A percentile compares a stretch with the other conserved stretches of the same genome.
Conservation (phyloP, 805 yeast genomes). For the Brettanomyces naardenensis region DNA sequence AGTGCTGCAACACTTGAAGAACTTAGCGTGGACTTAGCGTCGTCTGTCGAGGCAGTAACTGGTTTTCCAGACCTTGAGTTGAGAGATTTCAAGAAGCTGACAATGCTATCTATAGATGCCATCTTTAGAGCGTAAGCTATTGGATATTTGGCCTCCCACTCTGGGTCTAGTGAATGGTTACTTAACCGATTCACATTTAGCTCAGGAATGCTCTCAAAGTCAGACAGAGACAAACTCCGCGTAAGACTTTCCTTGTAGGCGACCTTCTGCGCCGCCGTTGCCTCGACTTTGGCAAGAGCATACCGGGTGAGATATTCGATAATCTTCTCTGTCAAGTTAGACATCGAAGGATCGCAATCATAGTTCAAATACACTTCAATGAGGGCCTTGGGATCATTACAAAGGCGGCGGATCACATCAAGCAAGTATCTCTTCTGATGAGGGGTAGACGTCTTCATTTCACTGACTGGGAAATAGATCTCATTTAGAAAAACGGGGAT, state of each 20-base stretch:
- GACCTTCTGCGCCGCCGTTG: conserved; percentile 58
- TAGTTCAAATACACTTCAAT: conserved; percentile 92
- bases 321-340: conserved; percentile 78
- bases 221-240: conserved; percentile 64
- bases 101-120: conserved; percentile 71
- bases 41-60: conserved; percentile 7
- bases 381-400: conserved; percentile 82
- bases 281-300: conserved; percentile 64
- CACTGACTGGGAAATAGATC: conserved; percentile 89
- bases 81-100: conserved; percentile 73
- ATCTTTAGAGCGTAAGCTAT: conserved; percentile 79
- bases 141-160: conserved; percentile 49
- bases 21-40: conserved; percentile 3
- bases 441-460: conserved; percentile 81
- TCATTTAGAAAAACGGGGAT: conserved; percentile 91
- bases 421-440: conserved; percentile 89
- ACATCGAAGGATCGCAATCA: conserved; percentile 80
- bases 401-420: conserved; percentile 69
- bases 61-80: conserved; percentile 78
- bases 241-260: conserved; percentile 43
- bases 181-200: conserved; percentile 62
- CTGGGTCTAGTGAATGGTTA: conserved; percentile 47
- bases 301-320: conserved; percentile 69
- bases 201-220: conserved; percentile 65
- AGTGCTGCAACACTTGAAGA: conserved; percentile 21